phyloP scores from a whole-genome alignment of 331 rosid species.

The Spiraea crenata region DNA sequence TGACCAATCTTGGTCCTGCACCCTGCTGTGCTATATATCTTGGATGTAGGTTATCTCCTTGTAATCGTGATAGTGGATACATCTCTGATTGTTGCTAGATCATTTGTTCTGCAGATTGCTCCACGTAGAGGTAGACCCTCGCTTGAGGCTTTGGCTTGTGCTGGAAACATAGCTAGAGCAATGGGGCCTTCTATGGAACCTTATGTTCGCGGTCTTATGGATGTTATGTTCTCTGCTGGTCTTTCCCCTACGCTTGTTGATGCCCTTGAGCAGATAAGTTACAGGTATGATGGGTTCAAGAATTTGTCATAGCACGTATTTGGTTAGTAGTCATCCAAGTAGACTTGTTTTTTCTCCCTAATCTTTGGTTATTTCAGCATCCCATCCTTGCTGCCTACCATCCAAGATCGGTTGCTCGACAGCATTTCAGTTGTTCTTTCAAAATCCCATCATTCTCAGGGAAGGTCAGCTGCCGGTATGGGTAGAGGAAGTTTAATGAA shows the following conservation, averaged over 20 bases:
- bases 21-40: constrained; percentile 16
- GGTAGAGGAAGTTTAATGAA: constrained; percentile 57
- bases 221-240: constrained; percentile 89
- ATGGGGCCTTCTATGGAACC: constrained; percentile 90
- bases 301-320: constrained; percentile 18
- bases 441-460: constrained; percentile 66
- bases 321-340: constrained; percentile 11
- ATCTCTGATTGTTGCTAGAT: constrained; percentile 24
- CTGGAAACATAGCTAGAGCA: constrained; percentile 95
- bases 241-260: constrained; percentile 87
- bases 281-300: constrained; percentile 43
- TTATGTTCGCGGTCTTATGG: constrained; percentile 83
- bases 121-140: constrained; percentile 96
- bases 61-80: constrained; percentile 19
- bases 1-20: constrained; percentile 14
- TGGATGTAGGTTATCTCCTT: constrained; percentile 22
- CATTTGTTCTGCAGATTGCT: constrained; percentile 68
- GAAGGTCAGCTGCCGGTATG: constrained; percentile 52
- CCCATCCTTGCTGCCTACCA: constrained; percentile 82
- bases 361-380: constrained; percentile 53
- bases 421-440: constrained; percentile 89
- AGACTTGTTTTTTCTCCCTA: constrained; percentile 7
- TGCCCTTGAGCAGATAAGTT: constrained; percentile 79
- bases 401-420: constrained; percentile 91
- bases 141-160: constrained; percentile 97